These are phyloP conservation scores for Geotrichum phurueaensis DNA, from an alignment of 1,139 yeast genomes.

Conservation along the genomic window DNA sequence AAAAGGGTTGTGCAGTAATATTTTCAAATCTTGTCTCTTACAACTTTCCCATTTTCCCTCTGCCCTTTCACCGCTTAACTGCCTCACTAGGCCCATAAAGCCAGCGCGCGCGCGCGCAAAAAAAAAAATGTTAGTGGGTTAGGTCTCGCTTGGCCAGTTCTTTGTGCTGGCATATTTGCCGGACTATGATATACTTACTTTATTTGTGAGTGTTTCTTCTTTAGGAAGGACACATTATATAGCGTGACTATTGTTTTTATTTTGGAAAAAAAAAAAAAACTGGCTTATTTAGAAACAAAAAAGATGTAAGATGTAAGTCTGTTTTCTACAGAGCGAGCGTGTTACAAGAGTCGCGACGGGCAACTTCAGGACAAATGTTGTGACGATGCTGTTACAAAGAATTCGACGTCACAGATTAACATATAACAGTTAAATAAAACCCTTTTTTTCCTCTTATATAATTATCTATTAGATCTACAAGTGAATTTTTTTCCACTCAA, in stretches of 20 bases:
- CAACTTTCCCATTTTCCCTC: background rate
- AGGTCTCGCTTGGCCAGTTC: background rate
- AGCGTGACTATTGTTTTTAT: background rate
- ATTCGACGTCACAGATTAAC: too few species aligned
- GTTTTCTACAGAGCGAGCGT: background rate
- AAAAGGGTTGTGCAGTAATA: background rate
- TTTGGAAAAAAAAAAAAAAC: background rate
- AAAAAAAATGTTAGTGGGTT: background rate
- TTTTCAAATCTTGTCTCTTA: background rate
- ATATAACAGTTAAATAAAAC: background rate
- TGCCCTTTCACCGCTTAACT: background rate
- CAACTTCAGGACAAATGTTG: background rate
- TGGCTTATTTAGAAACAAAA: too few species aligned
- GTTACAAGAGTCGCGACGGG: background rate
- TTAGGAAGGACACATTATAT: background rate
- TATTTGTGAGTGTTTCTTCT: background rate
- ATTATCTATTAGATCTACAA: background rate
- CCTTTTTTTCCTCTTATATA: background rate
- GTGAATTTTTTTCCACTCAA: background rate
- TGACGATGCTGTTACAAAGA: background rate
- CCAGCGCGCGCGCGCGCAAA: background rate
- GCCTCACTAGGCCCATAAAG: background rate
- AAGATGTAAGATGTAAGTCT: background rate
- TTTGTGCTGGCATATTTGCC: background rate
- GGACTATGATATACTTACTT: background rate